Evolutionary conservation across 371 early-diverging fungal genomes (phyloP).

Genomic region (Parasitella parasitica): DNA sequence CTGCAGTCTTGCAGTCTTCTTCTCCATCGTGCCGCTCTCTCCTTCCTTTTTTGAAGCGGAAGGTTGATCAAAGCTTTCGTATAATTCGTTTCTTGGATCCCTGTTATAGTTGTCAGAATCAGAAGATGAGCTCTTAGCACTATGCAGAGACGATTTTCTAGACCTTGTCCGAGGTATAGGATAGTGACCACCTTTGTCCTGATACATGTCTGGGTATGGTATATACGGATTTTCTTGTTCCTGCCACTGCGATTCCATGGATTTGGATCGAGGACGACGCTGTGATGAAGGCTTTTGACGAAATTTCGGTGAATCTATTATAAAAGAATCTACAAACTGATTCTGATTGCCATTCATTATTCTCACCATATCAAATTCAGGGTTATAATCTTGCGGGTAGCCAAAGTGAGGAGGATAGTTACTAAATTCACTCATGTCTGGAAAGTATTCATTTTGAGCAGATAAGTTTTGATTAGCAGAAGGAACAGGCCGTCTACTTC

Average conservation of each 20-base stretch:
- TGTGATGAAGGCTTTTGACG: neutral
- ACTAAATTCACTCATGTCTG: neutral
- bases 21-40: neutral
- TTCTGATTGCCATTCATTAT: neutral
- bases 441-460: neutral
- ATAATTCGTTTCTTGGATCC: neutral
- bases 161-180: neutral
- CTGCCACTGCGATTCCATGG: conserved; percentile 7
- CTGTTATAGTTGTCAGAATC: neutral
- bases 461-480: neutral
- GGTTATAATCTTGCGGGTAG: neutral
- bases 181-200: neutral
- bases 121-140: conserved; percentile 10
- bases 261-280: conserved; percentile 9
- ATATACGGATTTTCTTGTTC: neutral
- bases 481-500: neutral
- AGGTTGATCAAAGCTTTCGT: neutral
- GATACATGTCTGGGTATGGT: neutral
- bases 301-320: neutral
- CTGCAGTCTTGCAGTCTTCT: neutral
- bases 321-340: neutral
- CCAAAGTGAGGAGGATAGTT: neutral
- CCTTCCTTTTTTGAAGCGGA: neutral
- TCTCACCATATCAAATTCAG: neutral
- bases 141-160: conserved; percentile 17